Conservation (phyloP, 1,139 yeast species). For the Pichia sp. region DNA sequence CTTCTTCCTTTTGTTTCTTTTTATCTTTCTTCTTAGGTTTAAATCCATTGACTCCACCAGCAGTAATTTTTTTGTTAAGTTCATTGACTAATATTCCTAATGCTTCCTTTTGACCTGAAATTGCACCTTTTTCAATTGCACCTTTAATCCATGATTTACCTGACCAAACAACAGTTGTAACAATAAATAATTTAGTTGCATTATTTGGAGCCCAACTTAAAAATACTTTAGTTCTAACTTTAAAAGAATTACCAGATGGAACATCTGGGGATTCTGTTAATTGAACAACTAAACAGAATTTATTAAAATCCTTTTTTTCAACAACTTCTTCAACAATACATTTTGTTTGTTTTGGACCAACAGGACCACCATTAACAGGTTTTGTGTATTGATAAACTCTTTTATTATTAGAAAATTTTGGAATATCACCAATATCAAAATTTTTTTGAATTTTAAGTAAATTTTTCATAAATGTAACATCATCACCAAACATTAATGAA, state of each 20-base stretch:
- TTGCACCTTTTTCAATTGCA: constrained; percentile 84
- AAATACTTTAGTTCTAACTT: constrained; percentile 60
- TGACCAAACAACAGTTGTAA: constrained; percentile 77
- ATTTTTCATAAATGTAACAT: constrained; percentile 49
- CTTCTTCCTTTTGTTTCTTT: constrained; percentile 11
- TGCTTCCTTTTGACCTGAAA: constrained; percentile 80
- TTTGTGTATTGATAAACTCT: constrained; percentile 70
- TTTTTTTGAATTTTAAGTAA: constrained; percentile 66
- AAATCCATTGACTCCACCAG: constrained; percentile 13
- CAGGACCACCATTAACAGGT: constrained; percentile 73
- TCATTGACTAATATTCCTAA: constrained; percentile 55
- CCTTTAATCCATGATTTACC: constrained; percentile 93
- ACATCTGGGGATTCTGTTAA: constrained; percentile 85
- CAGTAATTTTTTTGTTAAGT: constrained; percentile 40
- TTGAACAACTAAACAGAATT: constrained; percentile 54
- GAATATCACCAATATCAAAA: constrained; percentile 55
- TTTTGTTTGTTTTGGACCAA: constrained; percentile 92
- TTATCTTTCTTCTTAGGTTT: constrained; percentile 10
- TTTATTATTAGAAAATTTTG: constrained; percentile 38
- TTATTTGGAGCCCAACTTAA: constrained; percentile 76
- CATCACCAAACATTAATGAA: constrained; percentile 66
- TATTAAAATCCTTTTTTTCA: constrained; percentile 55
- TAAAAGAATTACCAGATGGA: constrained; percentile 83
- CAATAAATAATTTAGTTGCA: constrained; percentile 53
- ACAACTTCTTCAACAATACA: constrained; percentile 72